A percentile compares a stretch with the other conserved stretches of the same genome.
Evolutionary conservation across 75 land plant genomes (phyloP).

Genomic region (Pseudotsuga menziesii): DNA sequence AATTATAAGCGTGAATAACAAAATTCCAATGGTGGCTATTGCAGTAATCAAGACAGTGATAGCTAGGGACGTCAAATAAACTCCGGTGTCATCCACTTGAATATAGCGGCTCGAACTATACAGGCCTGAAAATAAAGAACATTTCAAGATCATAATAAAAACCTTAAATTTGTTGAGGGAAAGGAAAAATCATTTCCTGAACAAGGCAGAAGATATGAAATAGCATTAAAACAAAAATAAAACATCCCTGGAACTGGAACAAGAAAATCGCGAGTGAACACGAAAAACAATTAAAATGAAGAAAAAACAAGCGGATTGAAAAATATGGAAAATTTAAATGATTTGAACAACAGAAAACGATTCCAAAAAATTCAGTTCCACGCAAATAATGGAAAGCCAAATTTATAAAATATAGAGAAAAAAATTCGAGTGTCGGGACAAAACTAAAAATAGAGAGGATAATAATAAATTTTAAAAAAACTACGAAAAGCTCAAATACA

Average conservation of each 20-base stretch:
- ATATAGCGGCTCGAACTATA: constrained; percentile 5
- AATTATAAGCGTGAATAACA: constrained; percentile 34
- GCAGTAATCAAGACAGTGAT: constrained; percentile 37
- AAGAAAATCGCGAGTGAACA: not conserved
- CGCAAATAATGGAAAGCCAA: no score
- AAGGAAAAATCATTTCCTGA: not conserved
- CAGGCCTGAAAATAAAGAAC: constrained; percentile 5
- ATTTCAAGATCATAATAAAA: not conserved
- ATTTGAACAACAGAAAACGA: no score
- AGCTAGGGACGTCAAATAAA: constrained; percentile 39
- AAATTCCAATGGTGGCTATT: constrained; percentile 30
- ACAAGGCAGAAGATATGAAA: no score
- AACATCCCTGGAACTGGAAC: not conserved
- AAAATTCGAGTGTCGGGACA: no score
- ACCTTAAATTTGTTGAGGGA: not conserved
- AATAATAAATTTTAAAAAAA: no score
- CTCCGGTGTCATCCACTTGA: constrained; percentile 30
- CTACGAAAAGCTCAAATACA: no score
- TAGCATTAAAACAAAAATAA: no score
- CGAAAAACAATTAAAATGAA: not conserved
- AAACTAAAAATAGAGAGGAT: no score
- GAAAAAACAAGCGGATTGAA: not conserved
- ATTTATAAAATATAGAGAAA: no score
- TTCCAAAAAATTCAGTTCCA: no score
- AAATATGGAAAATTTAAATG: not conserved